A percentile compares a stretch with the other conserved stretches of the same genome.
phyloP scores from a whole-genome alignment of 1,284 basidiomycete species.

The Leccinum pachyderme region DNA sequence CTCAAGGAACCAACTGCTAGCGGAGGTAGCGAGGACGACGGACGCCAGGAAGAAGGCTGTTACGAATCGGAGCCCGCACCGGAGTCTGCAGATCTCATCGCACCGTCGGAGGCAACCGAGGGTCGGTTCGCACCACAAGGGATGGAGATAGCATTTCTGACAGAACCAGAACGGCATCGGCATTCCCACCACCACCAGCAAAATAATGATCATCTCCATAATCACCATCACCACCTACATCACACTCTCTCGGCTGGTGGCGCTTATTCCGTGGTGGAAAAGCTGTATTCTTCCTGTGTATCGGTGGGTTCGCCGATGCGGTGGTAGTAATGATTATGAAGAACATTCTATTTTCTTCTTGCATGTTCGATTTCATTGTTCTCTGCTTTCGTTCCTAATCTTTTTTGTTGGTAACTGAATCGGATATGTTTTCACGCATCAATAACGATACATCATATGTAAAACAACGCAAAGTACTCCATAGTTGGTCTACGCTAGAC shows the following conservation, averaged over 20 bases:
- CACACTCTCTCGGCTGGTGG: constrained; percentile 6
- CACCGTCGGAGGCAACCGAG: constrained; percentile 1
- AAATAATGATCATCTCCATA: constrained; percentile 1
- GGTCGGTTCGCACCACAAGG: constrained; percentile 19
- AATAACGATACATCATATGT: constrained; percentile 27
- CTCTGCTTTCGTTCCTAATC: neutral
- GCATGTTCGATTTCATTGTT: neutral
- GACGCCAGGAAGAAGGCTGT: constrained; percentile 4
- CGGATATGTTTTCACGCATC: constrained; percentile 19
- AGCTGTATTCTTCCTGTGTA: constrained; percentile 19
- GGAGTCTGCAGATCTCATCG: constrained; percentile 17
- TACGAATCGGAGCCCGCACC: constrained; percentile 15
- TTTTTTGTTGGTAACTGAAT: neutral
- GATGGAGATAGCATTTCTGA: constrained; percentile 4
- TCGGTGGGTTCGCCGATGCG: constrained; percentile 18
- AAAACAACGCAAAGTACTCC: constrained; percentile 21
- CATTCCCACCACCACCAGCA: neutral
- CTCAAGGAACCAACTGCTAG: constrained; percentile 14
- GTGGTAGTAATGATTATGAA: constrained; percentile 20
- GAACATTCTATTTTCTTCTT: neutral
- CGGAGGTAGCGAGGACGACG: neutral
- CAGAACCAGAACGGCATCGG: constrained; percentile 3
- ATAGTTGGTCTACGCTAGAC: constrained; percentile 15
- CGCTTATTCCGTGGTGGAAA: constrained; percentile 15
- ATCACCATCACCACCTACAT: neutral